phyloP scores from a whole-genome alignment of 2,329 filamentous ascomycete species.

The Neurospora sp. region DNA sequence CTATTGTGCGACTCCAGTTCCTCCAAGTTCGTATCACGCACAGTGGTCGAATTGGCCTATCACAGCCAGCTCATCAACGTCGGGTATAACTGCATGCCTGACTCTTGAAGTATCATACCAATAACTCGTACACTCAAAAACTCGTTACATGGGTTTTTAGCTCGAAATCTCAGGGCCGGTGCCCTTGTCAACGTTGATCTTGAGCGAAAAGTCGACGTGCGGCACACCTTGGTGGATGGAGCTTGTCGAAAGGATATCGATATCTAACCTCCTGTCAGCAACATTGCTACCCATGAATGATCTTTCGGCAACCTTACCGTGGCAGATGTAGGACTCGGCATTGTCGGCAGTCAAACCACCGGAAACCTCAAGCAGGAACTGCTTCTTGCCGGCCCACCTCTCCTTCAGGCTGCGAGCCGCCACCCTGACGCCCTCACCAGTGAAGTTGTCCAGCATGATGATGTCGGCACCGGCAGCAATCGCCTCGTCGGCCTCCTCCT shows the following conservation, averaged over 20 bases:
- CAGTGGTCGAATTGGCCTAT: neutral
- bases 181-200: constrained; percentile 48
- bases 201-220: constrained; percentile 92
- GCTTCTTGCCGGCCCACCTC: constrained; percentile 63
- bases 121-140: neutral
- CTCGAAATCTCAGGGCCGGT: constrained; percentile 13
- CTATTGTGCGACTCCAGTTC: neutral
- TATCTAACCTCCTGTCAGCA: constrained; percentile 41
- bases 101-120: neutral
- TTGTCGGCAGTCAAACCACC: constrained; percentile 82
- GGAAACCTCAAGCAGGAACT: constrained; percentile 83
- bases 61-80: neutral
- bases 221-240: constrained; percentile 93
- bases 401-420: constrained; percentile 69
- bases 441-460: constrained; percentile 97
- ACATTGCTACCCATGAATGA: neutral
- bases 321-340: constrained; percentile 68
- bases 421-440: constrained; percentile 61
- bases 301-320: constrained; percentile 38
- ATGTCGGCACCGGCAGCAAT: constrained; percentile 87
- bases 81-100: neutral
- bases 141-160: neutral
- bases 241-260: constrained; percentile 93
- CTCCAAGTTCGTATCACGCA: neutral
- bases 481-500: constrained; percentile 83